Percentiles rank a stretch among this genome's conserved stretches.
These are phyloP conservation scores for Sordaria brevicollis DNA, from an alignment of 495 filamentous ascomycete species.

Conservation along the genomic window DNA sequence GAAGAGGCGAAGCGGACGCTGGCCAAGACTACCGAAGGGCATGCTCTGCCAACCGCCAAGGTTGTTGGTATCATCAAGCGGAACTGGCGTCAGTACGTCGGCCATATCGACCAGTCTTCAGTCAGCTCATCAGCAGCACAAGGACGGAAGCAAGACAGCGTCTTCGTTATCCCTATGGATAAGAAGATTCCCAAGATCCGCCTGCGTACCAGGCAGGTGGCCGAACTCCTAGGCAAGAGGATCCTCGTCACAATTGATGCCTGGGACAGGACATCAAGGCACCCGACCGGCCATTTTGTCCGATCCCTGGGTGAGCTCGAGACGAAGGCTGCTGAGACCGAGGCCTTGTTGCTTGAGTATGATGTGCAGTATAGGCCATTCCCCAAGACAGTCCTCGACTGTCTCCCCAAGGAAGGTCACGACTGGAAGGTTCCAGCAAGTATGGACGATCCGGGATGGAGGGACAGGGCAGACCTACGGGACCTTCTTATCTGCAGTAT, in stretches of 20 bases:
- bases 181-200: slow-evolving; percentile 94
- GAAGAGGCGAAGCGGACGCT: slow-evolving; percentile 86
- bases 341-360: slow-evolving; percentile 86
- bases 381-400: slow-evolving; percentile 88
- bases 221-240: slow-evolving; percentile 77
- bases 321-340: slow-evolving; percentile 91
- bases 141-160: slow-evolving; percentile 74
- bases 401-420: slow-evolving; percentile 83
- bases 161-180: slow-evolving; percentile 95
- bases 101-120: slow-evolving; percentile 82
- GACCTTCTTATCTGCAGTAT: slow-evolving; percentile 91
- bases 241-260: slow-evolving; percentile 92
- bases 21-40: slow-evolving; percentile 63
- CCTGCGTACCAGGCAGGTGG: slow-evolving; percentile 79
- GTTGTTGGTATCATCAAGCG: slow-evolving; percentile 89
- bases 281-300: slow-evolving; percentile 89
- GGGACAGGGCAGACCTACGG: slow-evolving; percentile 68
- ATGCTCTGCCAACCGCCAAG: slow-evolving; percentile 80
- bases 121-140: slow-evolving; percentile 58
- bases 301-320: slow-evolving; percentile 87
- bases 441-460: slow-evolving; percentile 75
- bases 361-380: slow-evolving; percentile 98
- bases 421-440: slow-evolving; percentile 81
- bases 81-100: slow-evolving; percentile 97
- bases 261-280: slow-evolving; percentile 86